A percentile compares a stretch with the other conserved stretches of the same genome.
phyloP scores from a whole-genome alignment of 2,329 filamentous ascomycete species.

The Amesomyces nigricolor region DNA sequence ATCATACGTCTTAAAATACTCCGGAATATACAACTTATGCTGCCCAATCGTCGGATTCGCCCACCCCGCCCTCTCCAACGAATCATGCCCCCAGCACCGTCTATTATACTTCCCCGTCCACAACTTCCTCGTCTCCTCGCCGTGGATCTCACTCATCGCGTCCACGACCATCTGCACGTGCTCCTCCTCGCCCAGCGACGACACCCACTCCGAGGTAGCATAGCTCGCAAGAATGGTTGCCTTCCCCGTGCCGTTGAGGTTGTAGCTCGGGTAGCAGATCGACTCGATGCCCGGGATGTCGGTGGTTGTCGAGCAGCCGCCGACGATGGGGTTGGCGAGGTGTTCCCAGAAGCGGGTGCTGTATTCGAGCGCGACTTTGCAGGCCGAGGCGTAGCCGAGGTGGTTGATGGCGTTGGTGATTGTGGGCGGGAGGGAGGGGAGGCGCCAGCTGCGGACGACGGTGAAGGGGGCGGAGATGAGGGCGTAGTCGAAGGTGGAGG shows the following conservation, averaged over 20 bases:
- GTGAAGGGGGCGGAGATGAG: constrained; percentile 61
- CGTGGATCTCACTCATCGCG: constrained; percentile 64
- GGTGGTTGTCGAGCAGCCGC: constrained; percentile 50
- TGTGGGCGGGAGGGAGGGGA: constrained; percentile 37
- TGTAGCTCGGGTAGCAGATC: constrained; percentile 63
- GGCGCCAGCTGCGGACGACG: constrained; percentile 56
- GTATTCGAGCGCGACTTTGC: constrained; percentile 63
- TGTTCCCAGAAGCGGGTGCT: constrained; percentile 57
- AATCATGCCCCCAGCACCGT: constrained; percentile 60
- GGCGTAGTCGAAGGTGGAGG: constrained; percentile 53
- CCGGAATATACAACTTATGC: constrained; percentile 63
- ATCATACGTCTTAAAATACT: constrained; percentile 66
- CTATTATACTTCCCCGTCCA: constrained; percentile 61
- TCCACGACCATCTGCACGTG: constrained; percentile 59
- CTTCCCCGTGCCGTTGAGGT: constrained; percentile 57
- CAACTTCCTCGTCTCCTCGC: constrained; percentile 51
- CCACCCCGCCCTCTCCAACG: constrained; percentile 59
- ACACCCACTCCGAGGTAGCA: constrained; percentile 33
- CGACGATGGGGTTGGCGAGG: constrained; percentile 50
- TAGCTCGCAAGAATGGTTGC: constrained; percentile 60
- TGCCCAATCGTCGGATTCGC: constrained; percentile 55
- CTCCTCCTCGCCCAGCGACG: constrained; percentile 48
- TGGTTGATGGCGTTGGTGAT: constrained; percentile 45
- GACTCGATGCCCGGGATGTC: constrained; percentile 57
- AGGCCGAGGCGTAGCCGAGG: constrained; percentile 41